These are phyloP conservation scores for Trichomonas tenax DNA, from an alignment of 208 protist species.

Conservation along the genomic window DNA sequence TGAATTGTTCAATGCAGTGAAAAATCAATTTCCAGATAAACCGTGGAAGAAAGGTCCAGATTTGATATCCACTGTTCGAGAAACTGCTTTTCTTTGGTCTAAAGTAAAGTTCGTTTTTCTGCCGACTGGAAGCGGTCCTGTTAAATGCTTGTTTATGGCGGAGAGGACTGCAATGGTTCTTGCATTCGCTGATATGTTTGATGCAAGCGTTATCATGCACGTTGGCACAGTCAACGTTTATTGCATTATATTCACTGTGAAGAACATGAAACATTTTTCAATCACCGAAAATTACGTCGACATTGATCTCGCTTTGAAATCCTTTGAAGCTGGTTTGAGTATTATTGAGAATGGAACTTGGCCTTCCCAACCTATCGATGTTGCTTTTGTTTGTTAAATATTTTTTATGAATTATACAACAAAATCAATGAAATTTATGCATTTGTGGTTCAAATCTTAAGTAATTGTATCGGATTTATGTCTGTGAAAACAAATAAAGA, in stretches of 20 bases:
- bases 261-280: background rate
- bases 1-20: background rate
- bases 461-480: too few species aligned
- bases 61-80: background rate
- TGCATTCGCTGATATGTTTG: background rate
- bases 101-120: background rate
- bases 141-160: background rate
- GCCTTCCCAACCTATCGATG: too few species aligned
- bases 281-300: background rate
- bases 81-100: background rate
- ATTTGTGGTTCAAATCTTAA: too few species aligned
- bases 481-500: too few species aligned
- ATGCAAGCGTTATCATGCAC: background rate
- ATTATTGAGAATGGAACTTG: background rate
- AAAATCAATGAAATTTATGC: too few species aligned
- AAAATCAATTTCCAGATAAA: background rate
- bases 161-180: background rate
- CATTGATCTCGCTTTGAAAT: background rate
- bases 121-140: background rate
- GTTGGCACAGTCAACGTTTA: background rate
- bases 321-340: background rate
- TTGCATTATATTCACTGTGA: background rate
- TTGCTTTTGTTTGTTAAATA: background rate
- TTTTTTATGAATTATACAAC: too few species aligned
- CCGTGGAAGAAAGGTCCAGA: background rate